Evolutionary conservation across 2,329 filamentous ascomycete genomes (phyloP).

Genomic region (Pseudocercospora crystallina): DNA sequence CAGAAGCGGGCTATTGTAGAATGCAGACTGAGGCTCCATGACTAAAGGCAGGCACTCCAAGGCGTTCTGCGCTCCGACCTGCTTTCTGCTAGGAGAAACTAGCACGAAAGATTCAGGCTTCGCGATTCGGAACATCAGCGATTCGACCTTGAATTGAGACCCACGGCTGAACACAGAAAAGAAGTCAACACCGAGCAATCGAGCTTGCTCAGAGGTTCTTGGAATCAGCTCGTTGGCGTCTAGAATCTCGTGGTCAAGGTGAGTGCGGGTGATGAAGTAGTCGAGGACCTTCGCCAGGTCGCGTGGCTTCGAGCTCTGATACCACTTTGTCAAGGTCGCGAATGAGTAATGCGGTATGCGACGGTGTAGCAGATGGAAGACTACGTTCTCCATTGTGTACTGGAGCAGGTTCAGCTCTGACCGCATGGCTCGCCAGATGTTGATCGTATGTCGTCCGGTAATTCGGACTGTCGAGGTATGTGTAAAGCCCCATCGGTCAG

Average conservation of each 20-base stretch:
- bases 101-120: constrained; percentile 94
- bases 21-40: constrained; percentile 94
- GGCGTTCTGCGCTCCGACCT: constrained; percentile 91
- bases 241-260: constrained; percentile 84
- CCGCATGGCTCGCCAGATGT: constrained; percentile 94
- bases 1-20: constrained; percentile 85
- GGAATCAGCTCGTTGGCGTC: constrained; percentile 86
- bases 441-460: constrained; percentile 95
- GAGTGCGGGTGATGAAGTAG: constrained; percentile 74
- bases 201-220: constrained; percentile 89
- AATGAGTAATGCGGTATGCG: constrained; percentile 86
- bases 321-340: constrained; percentile 79
- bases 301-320: constrained; percentile 64
- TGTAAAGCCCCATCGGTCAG: constrained; percentile 89
- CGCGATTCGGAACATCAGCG: constrained; percentile 96
- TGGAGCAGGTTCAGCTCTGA: constrained; percentile 88
- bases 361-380: constrained; percentile 82
- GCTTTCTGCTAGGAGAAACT: constrained; percentile 83
- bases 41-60: constrained; percentile 91
- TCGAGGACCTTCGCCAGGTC: constrained; percentile 73
- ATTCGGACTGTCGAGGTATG: constrained; percentile 88
- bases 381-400: constrained; percentile 95
- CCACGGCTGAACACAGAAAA: constrained; percentile 93
- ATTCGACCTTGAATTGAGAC: constrained; percentile 98
- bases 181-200: constrained; percentile 91